Evolutionary conservation across 2,329 filamentous ascomycete species (phyloP).

Genomic region (Raffaelea arxii): DNA sequence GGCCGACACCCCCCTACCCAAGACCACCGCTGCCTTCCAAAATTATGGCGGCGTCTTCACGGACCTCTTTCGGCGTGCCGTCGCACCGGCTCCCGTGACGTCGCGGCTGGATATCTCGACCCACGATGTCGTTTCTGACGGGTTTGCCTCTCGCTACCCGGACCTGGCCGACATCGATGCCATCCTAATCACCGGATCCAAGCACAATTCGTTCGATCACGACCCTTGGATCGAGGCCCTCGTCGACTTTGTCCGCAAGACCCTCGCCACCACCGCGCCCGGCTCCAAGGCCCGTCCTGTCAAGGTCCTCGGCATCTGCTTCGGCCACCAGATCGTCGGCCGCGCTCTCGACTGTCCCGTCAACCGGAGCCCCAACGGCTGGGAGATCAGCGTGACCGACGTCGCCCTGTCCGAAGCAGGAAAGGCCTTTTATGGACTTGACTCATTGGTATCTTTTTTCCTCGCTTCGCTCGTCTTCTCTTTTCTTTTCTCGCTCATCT

Average conservation of each 20-base stretch:
- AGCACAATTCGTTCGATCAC: slow-evolving; percentile 63
- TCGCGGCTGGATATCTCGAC: slow-evolving; percentile 47
- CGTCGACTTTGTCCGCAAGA: slow-evolving; percentile 53
- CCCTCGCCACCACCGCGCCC: slow-evolving; percentile 24
- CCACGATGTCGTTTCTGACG: slow-evolving; percentile 61
- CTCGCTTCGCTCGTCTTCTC: background rate
- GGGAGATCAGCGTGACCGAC: slow-evolving; percentile 71
- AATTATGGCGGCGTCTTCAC: slow-evolving; percentile 65
- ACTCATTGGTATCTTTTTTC: slow-evolving; percentile 39
- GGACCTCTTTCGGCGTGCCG: slow-evolving; percentile 45
- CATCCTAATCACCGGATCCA: slow-evolving; percentile 69
- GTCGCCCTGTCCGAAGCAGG: slow-evolving; percentile 60
- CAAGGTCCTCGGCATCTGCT: slow-evolving; percentile 71
- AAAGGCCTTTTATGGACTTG: slow-evolving; percentile 58
- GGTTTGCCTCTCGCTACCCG: slow-evolving; percentile 52
- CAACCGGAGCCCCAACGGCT: slow-evolving; percentile 56
- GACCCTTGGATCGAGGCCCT: slow-evolving; percentile 68
- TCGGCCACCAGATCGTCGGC: slow-evolving; percentile 78
- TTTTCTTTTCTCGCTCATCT: background rate
- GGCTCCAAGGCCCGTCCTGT: slow-evolving; percentile 44
- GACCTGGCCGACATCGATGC: slow-evolving; percentile 67
- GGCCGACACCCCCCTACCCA: slow-evolving; percentile 66
- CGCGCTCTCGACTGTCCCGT: slow-evolving; percentile 62
- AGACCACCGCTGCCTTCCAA: slow-evolving; percentile 54
- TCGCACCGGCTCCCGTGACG: slow-evolving; percentile 32